A percentile compares a stretch with the other conserved stretches of the same genome.
Conservation (phyloP, 2,329 filamentous ascomycete genomes). For the Colletotrichum echinochloae region DNA sequence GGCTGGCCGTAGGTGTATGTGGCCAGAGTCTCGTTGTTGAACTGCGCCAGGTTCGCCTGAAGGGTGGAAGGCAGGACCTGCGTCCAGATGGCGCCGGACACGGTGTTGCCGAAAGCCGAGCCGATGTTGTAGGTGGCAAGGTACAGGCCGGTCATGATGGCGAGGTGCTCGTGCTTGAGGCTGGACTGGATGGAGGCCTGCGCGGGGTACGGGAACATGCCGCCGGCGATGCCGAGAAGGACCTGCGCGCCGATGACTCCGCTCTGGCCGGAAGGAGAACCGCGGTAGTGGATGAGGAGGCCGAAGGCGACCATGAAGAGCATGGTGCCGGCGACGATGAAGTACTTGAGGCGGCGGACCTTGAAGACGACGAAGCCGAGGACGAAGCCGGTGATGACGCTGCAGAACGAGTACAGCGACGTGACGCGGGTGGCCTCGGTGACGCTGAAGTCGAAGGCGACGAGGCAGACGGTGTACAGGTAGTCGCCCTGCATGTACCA, state of each 20-base stretch:
- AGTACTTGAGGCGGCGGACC: constrained; percentile 71
- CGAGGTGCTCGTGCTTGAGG: constrained; percentile 65
- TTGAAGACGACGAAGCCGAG: constrained; percentile 68
- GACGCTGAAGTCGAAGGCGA: constrained; percentile 70
- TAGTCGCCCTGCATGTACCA: constrained; percentile 75
- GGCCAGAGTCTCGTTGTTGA: constrained; percentile 55
- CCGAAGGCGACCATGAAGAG: constrained; percentile 76
- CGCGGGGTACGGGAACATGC: constrained; percentile 68
- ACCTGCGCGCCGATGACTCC: constrained; percentile 74
- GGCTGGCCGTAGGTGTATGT: constrained; percentile 51
- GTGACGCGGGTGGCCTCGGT: constrained; percentile 68
- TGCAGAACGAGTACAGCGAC: constrained; percentile 68
- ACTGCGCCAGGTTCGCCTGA: constrained; percentile 40
- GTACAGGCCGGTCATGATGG: constrained; percentile 73
- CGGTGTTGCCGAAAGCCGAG: constrained; percentile 68
- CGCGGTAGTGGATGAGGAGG: constrained; percentile 73
- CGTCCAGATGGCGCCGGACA: constrained; percentile 73
- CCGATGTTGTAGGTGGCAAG: constrained; percentile 74
- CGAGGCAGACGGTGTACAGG: constrained; percentile 71
- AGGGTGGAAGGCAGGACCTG: constrained; percentile 65
- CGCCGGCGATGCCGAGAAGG: constrained; percentile 71
- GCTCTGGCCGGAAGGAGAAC: constrained; percentile 60
- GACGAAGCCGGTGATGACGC: constrained; percentile 68
- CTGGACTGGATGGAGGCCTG: constrained; percentile 59
- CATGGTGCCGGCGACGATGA: constrained; percentile 70